Conservation (phyloP, 805 yeast species). For the Sugiyamaella chiloensis region DNA sequence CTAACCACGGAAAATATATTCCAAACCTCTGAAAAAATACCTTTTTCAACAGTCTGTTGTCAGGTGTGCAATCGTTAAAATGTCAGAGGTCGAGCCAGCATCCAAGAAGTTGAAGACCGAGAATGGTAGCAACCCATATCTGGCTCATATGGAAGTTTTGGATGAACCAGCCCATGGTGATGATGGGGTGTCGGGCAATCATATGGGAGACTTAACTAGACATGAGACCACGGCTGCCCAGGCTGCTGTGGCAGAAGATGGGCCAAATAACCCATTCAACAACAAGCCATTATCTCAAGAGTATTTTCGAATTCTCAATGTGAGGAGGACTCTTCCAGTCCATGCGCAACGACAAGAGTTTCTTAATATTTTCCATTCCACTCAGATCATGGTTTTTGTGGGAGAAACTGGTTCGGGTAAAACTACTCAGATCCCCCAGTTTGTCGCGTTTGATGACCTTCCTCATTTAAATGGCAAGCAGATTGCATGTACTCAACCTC, state of each 20-base stretch:
- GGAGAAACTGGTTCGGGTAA: slow-evolving; percentile 99
- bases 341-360: slow-evolving; percentile 92
- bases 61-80: slow-evolving; percentile 7
- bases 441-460: slow-evolving; percentile 86
- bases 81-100: slow-evolving; percentile 18
- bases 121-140: slow-evolving; percentile 28
- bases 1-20: too few species aligned
- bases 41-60: slow-evolving; percentile 12
- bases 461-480: slow-evolving; percentile 80
- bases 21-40: not conserved
- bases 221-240: slow-evolving; percentile 35
- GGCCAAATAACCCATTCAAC: slow-evolving; percentile 72
- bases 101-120: slow-evolving; percentile 17
- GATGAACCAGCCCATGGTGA: slow-evolving; percentile 16
- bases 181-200: slow-evolving; percentile 4
- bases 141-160: slow-evolving; percentile 32
- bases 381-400: slow-evolving; percentile 95
- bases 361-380: slow-evolving; percentile 72
- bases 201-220: slow-evolving; percentile 13
- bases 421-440: slow-evolving; percentile 97
- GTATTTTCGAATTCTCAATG: slow-evolving; percentile 73
- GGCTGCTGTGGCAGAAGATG: slow-evolving; percentile 40
- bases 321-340: slow-evolving; percentile 86
- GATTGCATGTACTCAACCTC: slow-evolving; percentile 93
- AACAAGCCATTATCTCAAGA: slow-evolving; percentile 58